Conservation (phyloP, 2,329 filamentous ascomycete genomes). For the Scolecobasidium constrictum region DNA sequence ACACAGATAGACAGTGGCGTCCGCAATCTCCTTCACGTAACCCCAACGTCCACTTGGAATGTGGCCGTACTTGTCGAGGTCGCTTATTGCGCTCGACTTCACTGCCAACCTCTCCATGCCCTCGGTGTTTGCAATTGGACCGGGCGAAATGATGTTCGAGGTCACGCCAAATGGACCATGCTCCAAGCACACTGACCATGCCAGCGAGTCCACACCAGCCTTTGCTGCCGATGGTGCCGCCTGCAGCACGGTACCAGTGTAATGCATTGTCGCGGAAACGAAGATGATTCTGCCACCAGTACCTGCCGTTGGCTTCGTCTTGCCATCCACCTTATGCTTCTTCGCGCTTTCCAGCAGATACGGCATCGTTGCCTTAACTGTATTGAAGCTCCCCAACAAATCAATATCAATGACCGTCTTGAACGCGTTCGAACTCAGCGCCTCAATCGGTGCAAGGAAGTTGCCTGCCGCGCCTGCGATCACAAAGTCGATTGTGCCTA, state of each 20-base stretch:
- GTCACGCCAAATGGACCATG: conserved; percentile 81
- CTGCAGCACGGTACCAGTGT: conserved; percentile 75
- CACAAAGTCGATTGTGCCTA: conserved; percentile 84
- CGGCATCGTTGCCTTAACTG: conserved; percentile 80
- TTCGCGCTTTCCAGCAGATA: conserved; percentile 66
- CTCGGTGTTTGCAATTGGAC: conserved; percentile 77
- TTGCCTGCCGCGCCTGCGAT: conserved; percentile 97
- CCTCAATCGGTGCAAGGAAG: conserved; percentile 77
- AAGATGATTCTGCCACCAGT: conserved; percentile 81
- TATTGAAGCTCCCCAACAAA: conserved; percentile 87
- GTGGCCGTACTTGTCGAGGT: conserved; percentile 18
- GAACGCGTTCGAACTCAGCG: conserved; percentile 80
- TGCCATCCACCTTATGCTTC: conserved; percentile 49
- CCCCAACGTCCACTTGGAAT: conserved; percentile 70
- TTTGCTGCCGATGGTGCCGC: conserved; percentile 88
- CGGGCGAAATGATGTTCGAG: conserved; percentile 80
- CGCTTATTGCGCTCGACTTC: conserved; percentile 17
- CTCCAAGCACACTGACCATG: conserved; percentile 70
- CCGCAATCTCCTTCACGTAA: conserved; percentile 75
- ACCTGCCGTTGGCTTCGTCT: conserved; percentile 32
- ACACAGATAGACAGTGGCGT: conserved; percentile 77
- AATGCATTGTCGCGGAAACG: conserved; percentile 85
- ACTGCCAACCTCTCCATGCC: conserved; percentile 33
- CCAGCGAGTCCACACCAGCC: conserved; percentile 78
- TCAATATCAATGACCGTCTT: conserved; percentile 95